These are phyloP conservation scores for Persicaria maculosa DNA, from an alignment of 148 eudicot genomes.

Conservation along the genomic window DNA sequence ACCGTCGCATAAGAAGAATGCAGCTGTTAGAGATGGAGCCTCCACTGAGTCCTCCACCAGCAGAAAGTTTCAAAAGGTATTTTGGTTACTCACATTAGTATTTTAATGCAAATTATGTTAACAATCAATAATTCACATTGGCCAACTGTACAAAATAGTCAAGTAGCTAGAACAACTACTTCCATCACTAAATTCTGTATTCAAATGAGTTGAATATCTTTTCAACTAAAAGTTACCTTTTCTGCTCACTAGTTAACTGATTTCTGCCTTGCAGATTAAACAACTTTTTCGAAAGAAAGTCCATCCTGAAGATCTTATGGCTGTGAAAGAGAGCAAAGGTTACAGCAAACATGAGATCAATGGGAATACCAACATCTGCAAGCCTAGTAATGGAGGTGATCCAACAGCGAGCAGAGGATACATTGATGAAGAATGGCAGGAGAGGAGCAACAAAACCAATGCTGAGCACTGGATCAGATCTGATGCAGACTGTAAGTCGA, in stretches of 20 bases:
- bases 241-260: neutral
- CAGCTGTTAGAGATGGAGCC: slow-evolving; percentile 18
- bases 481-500: slow-evolving; percentile 63
- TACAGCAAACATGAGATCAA: slow-evolving; percentile 17
- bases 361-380: slow-evolving; percentile 12
- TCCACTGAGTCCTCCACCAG: slow-evolving; percentile 19
- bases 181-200: too few species aligned
- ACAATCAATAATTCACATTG: too few species aligned
- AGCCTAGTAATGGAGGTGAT: neutral
- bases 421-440: slow-evolving; percentile 15
- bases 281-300: slow-evolving; percentile 36
- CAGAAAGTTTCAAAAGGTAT: slow-evolving; percentile 27
- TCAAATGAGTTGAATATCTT: too few species aligned
- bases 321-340: slow-evolving; percentile 17
- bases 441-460: slow-evolving; percentile 18
- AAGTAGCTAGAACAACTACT: too few species aligned
- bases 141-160: too few species aligned
- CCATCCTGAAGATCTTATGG: slow-evolving; percentile 34
- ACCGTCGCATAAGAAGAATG: slow-evolving; percentile 20
- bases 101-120: too few species aligned
- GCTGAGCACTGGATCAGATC: slow-evolving; percentile 69
- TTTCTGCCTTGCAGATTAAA: slow-evolving; percentile 23
- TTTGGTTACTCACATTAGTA: neutral
- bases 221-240: neutral
- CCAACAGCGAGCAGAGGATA: neutral